phyloP scores from a whole-genome alignment of 2,329 filamentous ascomycete genomes.

The Sporothrix humicola region DNA sequence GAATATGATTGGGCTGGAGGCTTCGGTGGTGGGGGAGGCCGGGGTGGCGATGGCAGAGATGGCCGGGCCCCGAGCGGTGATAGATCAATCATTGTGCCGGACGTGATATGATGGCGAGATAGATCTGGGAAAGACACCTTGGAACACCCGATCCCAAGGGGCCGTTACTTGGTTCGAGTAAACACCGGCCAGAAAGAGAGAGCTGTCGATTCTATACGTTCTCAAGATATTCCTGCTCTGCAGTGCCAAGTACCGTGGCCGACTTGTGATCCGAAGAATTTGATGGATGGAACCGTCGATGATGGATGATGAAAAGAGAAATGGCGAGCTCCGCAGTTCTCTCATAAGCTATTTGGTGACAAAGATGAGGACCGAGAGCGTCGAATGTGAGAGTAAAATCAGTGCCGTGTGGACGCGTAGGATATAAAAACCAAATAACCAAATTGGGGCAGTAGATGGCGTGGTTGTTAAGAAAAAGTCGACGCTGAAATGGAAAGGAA shows the following conservation, averaged over 20 bases:
- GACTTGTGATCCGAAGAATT: too few species aligned
- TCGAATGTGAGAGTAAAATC: not conserved
- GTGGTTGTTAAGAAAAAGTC: not conserved
- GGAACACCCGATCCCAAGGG: slow-evolving; percentile 7
- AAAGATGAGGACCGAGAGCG: not conserved
- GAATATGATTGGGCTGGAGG: slow-evolving; percentile 14
- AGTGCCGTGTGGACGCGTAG: not conserved
- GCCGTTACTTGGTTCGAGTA: not conserved
- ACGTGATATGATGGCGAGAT: not conserved
- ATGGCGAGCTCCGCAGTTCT: not conserved
- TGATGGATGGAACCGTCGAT: not conserved
- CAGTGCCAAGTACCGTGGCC: too few species aligned
- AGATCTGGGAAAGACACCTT: not conserved
- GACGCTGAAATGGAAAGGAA: not conserved
- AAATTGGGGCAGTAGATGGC: too few species aligned
- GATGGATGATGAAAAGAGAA: not conserved
- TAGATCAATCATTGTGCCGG: slow-evolving; percentile 32
- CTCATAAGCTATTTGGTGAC: too few species aligned
- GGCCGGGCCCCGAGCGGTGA: slow-evolving; percentile 32
- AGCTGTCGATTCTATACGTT: not conserved
- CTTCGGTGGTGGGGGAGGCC: slow-evolving; percentile 22
- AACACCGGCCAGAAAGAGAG: not conserved
- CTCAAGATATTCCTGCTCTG: too few species aligned
- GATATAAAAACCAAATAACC: not conserved
- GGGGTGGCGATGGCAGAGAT: not conserved